Evolutionary conservation across 805 yeast genomes (phyloP), one percentile per base, ranked within the genome.

Genomic region (Myxozyma kluyveri): DNA sequence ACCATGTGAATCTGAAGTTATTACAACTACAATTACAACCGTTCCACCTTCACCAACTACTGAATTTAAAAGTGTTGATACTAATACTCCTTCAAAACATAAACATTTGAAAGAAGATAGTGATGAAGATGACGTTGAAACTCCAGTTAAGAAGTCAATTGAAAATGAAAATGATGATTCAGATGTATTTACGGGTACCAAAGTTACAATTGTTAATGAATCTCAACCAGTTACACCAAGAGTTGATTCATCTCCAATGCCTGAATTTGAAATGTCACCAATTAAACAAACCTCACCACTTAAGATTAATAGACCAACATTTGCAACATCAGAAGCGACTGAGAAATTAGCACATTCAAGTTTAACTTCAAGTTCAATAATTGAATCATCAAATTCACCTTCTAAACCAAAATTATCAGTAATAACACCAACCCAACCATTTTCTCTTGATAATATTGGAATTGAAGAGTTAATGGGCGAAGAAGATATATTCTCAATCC

Each of bases 401-500:
- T 33, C 50, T 2, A 40, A 40, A 10, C 32, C 44, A 18, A 29
- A 29, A 14, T 14, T 9, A 9, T 29, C 21, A 4, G 37, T 41
- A n/a, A 44, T 29, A 4, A 22, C 21, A n/a, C 3, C 21, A 1
- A 44, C 18, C 17, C n/a, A 29, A 31, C 22, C 48, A 9, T 45
- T 42, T 24, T 33, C 47, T 26, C 35, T 54, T n/a, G 32, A 40
- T 45, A 45, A 50, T n/a, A 50, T 45, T 18, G 32, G 42, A 17
- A 51, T 36, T 5, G 53, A 37, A 12, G 50, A 43, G 17, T 44
- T 29, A 17, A 33, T 39, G 7, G 39, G 36, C 17, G 49, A 31
- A 4, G 33, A 43, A 29, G 48, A 26, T 23, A n/a, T n/a, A n/a
- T n/a, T n/a, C n/a, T n/a, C n/a, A n/a, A n/a, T n/a, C n/a, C n/a